Base-by-base conservation (phyloP, 495 filamentous ascomycete genomes). In the Pyrenula aspistea region DNA sequence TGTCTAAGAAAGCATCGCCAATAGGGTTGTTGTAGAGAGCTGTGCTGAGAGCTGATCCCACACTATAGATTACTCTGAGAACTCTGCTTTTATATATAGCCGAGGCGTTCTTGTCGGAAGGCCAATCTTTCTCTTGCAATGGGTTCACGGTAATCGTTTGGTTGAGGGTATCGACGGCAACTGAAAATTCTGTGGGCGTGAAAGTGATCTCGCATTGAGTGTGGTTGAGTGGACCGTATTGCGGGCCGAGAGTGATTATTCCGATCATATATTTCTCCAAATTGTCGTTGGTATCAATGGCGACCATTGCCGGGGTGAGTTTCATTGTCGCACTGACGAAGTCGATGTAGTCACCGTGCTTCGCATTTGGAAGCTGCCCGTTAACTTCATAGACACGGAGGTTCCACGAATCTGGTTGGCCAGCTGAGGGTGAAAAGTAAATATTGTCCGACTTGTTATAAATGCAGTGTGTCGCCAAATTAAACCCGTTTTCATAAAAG, bases 171-270 rank as follows among this genome's bases (percentile, higher is more conserved):
- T 68, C 58, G 42, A 72, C 68, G 0, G 61, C 57, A 42, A 72
- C 60, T 48, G 68, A 63, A 55, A 69, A 71, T 15, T 56, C 53
- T 0, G 62, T 61, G 2, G 68, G 65, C 0, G 50, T 56, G 56
- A 69, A 72, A 24, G 55, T 53, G 21, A 69, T 54, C 12, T 59
- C 58, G 58, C 68, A 71, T 57, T 72, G 68, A 10, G 64, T 62
- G 15, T 25, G 54, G 59, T 72, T 59, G 4, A 72, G 56, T 24
- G 56, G 24, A 0, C 23, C 36, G 50, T 71, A 71, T n/a, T 58
- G 31, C 4, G 31, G 31, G 8, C n/a, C n/a, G 50, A 52, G 47
- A 1, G 42, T 25, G 2, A 65, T 67, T 2, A 65, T 59, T 11
- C 63, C 58, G 22, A 71, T 65, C 2, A 63, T 61, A 25, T 67